Evolutionary conservation across 768 basidiomycete genomes (phyloP).

Genomic region (Tubosaeta sp.): DNA sequence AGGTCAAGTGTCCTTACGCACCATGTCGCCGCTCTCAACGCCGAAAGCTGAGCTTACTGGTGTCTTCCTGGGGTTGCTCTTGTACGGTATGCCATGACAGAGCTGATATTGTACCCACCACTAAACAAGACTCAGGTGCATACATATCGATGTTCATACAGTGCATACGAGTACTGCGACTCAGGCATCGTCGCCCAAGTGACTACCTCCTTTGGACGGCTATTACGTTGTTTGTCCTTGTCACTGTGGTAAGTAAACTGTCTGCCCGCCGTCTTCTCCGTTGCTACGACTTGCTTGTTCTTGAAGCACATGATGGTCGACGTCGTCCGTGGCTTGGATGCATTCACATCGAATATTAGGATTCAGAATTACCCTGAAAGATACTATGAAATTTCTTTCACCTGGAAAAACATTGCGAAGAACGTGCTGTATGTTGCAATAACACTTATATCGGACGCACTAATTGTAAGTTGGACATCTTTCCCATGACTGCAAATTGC

Average conservation of each 20-base stretch:
- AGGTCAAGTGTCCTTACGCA: neutral
- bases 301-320: conserved; percentile 1
- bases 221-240: neutral
- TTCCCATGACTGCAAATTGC: neutral
- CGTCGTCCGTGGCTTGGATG: neutral
- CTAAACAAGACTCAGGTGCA: neutral
- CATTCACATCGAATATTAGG: neutral
- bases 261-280: neutral
- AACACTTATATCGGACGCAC: neutral
- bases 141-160: neutral
- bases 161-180: neutral
- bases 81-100: neutral
- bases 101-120: neutral
- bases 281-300: neutral
- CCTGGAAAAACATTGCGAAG: neutral
- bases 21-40: neutral
- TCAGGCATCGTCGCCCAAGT: neutral
- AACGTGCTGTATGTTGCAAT: neutral
- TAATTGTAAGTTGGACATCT: neutral
- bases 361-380: neutral
- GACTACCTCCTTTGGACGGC: neutral
- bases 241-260: neutral
- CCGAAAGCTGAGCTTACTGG: neutral
- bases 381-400: neutral
- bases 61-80: neutral